Conservation (phyloP, 2,329 filamentous ascomycete genomes). For the Microdochium nivale region DNA sequence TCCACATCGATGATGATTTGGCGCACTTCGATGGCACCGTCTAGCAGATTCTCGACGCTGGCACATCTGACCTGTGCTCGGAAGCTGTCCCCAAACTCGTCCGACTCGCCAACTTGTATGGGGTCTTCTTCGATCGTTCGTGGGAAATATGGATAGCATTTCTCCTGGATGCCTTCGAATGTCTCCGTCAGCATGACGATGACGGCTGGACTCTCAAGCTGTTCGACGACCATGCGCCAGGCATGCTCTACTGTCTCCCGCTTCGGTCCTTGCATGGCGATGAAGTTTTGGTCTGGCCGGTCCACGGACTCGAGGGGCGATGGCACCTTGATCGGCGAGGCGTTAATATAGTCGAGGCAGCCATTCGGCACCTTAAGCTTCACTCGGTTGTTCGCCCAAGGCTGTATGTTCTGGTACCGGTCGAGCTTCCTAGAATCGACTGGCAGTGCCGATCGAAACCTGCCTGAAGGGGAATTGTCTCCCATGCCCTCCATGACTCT, state of each 20-base stretch:
- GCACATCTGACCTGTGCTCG: slow-evolving; percentile 62
- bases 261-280: slow-evolving; percentile 91
- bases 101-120: slow-evolving; percentile 50
- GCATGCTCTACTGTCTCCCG: slow-evolving; percentile 67
- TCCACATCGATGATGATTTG: slow-evolving; percentile 55
- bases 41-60: slow-evolving; percentile 43
- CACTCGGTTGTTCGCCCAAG: slow-evolving; percentile 80
- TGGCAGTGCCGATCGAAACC: slow-evolving; percentile 35
- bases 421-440: slow-evolving; percentile 57
- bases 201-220: slow-evolving; percentile 62
- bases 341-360: slow-evolving; percentile 73
- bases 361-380: slow-evolving; percentile 69
- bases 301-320: slow-evolving; percentile 27
- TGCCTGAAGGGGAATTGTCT: slow-evolving; percentile 22
- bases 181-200: slow-evolving; percentile 94
- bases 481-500: slow-evolving; percentile 31
- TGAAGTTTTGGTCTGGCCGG: slow-evolving; percentile 52
- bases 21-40: slow-evolving; percentile 62
- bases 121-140: slow-evolving; percentile 40
- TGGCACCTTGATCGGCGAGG: slow-evolving; percentile 58
- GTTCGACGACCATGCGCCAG: slow-evolving; percentile 93
- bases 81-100: slow-evolving; percentile 60
- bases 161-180: slow-evolving; percentile 66
- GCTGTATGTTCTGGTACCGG: slow-evolving; percentile 83
- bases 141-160: slow-evolving; percentile 88